Percentiles rank a stretch among this genome's conserved stretches.
Conservation (phyloP, 257 asterid genomes). For the Handroanthus guayacan region DNA sequence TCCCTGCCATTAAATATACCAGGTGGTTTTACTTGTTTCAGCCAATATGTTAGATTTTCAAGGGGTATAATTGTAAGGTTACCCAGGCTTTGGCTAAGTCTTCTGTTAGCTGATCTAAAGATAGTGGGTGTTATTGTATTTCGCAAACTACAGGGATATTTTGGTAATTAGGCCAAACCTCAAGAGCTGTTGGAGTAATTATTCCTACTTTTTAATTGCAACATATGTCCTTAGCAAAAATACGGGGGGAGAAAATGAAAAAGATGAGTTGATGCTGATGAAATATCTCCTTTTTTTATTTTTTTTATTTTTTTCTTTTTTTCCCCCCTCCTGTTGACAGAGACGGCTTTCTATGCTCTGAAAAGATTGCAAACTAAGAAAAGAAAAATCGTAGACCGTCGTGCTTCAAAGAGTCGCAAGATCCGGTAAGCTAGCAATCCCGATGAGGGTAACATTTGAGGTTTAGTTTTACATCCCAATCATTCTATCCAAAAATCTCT, state of each 20-base stretch:
- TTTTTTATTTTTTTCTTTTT: too few species aligned
- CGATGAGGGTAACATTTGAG: not conserved
- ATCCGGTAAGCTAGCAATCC: constrained; percentile 60
- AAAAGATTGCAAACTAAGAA: constrained; percentile 85
- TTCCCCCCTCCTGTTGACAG: constrained; percentile 54
- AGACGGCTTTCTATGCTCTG: constrained; percentile 77
- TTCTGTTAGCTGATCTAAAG: too few species aligned
- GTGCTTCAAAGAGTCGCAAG: constrained; percentile 97
- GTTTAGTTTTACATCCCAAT: not conserved
- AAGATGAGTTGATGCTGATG: not conserved
- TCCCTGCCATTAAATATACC: too few species aligned
- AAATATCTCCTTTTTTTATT: too few species aligned
- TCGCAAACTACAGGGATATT: too few species aligned
- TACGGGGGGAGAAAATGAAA: not conserved
- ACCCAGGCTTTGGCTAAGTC: too few species aligned
- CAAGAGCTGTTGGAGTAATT: too few species aligned
- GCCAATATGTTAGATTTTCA: too few species aligned
- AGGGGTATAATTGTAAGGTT: too few species aligned
- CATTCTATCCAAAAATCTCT: constrained; percentile 1
- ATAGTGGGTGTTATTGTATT: too few species aligned
- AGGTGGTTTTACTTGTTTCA: too few species aligned
- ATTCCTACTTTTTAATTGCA: not conserved
- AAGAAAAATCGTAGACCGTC: constrained; percentile 87
- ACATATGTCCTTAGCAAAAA: not conserved
- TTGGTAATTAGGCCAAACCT: too few species aligned